These are phyloP conservation scores for Penicillium sp. DNA, from an alignment of 2,329 filamentous ascomycete species.

Conservation along the genomic window DNA sequence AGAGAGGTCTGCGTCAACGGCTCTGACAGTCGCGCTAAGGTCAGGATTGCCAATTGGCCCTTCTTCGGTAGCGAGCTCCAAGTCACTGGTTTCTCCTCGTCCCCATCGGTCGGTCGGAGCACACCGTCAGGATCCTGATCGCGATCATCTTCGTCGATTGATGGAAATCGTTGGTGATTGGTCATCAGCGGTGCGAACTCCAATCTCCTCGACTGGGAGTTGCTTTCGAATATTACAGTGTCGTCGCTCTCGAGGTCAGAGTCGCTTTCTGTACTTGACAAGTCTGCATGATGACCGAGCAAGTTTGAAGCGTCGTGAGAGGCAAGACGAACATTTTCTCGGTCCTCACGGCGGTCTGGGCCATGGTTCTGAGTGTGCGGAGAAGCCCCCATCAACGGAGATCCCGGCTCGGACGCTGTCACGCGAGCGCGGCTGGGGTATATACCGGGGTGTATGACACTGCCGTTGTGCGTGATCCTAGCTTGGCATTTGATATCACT, in stretches of 20 bases:
- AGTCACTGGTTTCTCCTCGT: conserved; percentile 51
- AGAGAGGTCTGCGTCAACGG: conserved; percentile 76
- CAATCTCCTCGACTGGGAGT: conserved; percentile 8
- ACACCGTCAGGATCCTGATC: conserved; percentile 16
- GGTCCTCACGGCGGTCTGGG: conserved; percentile 7
- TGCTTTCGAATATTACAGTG: conserved; percentile 17
- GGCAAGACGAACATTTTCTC: not conserved
- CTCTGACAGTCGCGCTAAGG: conserved; percentile 74
- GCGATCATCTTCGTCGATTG: conserved; percentile 16
- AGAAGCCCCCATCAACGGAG: conserved; percentile 20
- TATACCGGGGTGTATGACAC: not conserved
- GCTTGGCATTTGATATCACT: not conserved
- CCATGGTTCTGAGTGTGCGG: conserved; percentile 8
- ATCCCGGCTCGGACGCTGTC: conserved; percentile 2
- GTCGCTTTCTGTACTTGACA: conserved; percentile 8
- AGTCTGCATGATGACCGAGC: not conserved
- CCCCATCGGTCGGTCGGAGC: not conserved
- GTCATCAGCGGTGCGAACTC: conserved; percentile 15
- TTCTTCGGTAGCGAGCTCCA: conserved; percentile 75
- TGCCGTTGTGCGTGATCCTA: not conserved
- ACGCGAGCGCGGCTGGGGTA: not conserved
- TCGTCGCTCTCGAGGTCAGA: conserved; percentile 18
- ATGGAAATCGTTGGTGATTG: conserved; percentile 9
- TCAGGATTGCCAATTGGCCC: conserved; percentile 72
- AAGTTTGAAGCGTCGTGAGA: not conserved